These are phyloP conservation scores for Casuarina cunninghamiana DNA, from an alignment of 306 rosid genomes.

Conservation along the genomic window DNA sequence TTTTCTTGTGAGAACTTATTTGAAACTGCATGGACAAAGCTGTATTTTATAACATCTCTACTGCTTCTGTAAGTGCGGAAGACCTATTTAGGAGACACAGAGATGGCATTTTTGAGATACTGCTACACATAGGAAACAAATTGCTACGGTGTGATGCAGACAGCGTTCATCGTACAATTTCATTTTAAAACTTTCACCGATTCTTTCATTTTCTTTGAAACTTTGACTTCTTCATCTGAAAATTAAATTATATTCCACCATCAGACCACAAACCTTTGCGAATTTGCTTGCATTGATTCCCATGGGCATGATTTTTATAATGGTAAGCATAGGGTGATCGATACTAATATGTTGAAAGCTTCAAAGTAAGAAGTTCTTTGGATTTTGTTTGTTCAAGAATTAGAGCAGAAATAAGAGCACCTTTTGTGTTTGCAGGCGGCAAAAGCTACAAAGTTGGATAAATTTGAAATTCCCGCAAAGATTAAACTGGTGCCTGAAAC, in stretches of 20 bases:
- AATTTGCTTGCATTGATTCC: neutral
- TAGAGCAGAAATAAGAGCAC: neutral
- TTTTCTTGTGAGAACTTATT: neutral
- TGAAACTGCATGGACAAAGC: constrained; percentile 4
- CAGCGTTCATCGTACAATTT: neutral
- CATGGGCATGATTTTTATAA: neutral
- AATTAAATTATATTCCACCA: neutral
- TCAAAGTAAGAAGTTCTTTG: neutral
- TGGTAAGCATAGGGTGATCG: neutral
- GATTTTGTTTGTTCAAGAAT: neutral
- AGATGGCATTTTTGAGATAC: neutral
- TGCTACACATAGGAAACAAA: neutral
- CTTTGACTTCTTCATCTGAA: neutral
- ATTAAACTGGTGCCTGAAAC: constrained; percentile 64
- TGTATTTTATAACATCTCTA: neutral
- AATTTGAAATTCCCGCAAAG: constrained; percentile 78
- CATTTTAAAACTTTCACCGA: neutral
- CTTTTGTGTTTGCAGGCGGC: constrained; percentile 51
- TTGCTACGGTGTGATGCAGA: neutral
- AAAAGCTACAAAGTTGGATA: constrained; percentile 65
- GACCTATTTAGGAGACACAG: neutral
- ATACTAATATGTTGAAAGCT: constrained; percentile 1
- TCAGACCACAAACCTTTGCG: neutral
- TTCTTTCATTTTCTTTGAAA: neutral
- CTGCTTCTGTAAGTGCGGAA: neutral